Evolutionary conservation across 208 protist genomes (phyloP).

Genomic region (Histomonas meleagridis): DNA sequence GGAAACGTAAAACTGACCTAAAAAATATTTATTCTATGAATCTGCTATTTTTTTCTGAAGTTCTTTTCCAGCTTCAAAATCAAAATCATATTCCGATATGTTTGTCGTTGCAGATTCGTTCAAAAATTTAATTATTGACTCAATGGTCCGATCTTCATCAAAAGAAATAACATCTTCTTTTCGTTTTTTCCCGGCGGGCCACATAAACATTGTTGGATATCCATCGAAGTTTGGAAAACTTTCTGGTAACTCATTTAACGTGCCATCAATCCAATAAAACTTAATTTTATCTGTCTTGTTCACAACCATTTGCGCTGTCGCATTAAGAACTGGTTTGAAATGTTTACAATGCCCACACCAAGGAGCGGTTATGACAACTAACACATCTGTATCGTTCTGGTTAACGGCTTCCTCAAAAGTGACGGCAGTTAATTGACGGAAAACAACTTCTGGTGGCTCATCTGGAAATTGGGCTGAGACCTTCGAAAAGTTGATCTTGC

Average conservation of each 20-base stretch:
- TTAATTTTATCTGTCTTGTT: background rate
- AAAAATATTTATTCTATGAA: too few relatives aligned
- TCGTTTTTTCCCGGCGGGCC: background rate
- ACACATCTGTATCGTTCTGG: background rate
- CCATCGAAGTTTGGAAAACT: background rate
- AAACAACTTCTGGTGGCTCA: background rate
- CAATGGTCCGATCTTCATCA: background rate
- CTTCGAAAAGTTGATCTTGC: background rate
- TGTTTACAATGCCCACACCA: slow-evolving; percentile 7
- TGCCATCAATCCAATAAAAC: slow-evolving; percentile 30
- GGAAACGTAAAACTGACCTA: too few relatives aligned
- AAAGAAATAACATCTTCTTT: background rate
- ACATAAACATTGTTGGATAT: slow-evolving; percentile 16
- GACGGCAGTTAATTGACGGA: background rate
- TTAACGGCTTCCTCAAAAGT: background rate
- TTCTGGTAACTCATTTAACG: background rate
- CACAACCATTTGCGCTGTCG: background rate
- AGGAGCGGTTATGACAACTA: background rate
- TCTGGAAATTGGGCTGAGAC: background rate
- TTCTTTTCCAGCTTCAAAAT: too few relatives aligned
- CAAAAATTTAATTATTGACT: background rate
- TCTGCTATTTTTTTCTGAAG: too few relatives aligned
- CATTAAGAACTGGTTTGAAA: background rate
- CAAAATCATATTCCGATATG: too few relatives aligned
- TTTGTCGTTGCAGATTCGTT: too few relatives aligned